Evolutionary conservation across 176 grass and related monocot species (phyloP).

Genomic region (Areca catechu): DNA sequence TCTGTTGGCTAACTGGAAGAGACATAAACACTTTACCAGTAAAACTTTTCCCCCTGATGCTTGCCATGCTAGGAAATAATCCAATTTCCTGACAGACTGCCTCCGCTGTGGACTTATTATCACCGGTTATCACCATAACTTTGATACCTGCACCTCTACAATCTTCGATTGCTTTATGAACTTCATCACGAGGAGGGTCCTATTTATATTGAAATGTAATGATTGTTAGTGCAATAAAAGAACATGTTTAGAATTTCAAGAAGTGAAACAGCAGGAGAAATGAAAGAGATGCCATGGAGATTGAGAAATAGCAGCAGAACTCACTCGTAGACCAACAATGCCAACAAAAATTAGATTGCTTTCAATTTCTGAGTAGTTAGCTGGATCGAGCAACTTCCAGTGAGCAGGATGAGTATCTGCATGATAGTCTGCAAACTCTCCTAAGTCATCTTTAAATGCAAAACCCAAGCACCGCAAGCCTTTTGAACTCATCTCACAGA

Average conservation of each 20-base stretch:
- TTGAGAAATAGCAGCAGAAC: slow-evolving; percentile 2
- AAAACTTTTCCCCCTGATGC: slow-evolving; percentile 63
- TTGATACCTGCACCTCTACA: slow-evolving; percentile 92
- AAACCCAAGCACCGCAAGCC: slow-evolving; percentile 95
- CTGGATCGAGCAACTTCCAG: slow-evolving; percentile 68
- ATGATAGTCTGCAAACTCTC: slow-evolving; percentile 84
- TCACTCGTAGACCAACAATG: slow-evolving; percentile 89
- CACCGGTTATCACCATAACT: slow-evolving; percentile 88
- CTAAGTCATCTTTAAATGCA: slow-evolving; percentile 92
- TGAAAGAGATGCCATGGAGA: no score
- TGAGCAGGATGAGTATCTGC: slow-evolving; percentile 82
- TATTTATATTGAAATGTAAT: slow-evolving; percentile 13
- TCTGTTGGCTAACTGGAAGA: slow-evolving; percentile 48
- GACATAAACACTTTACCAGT: slow-evolving; percentile 82
- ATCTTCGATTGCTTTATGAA: slow-evolving; percentile 93
- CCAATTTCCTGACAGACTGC: slow-evolving; percentile 85
- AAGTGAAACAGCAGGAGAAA: no score
- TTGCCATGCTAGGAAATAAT: slow-evolving; percentile 50
- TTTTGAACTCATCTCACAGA: slow-evolving; percentile 70
- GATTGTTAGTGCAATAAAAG: no score
- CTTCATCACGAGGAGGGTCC: slow-evolving; percentile 94
- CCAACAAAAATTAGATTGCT: slow-evolving; percentile 86
- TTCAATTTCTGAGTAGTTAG: slow-evolving; percentile 85
- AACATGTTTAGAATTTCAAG: neutral
- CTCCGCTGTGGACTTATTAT: slow-evolving; percentile 99